Conservation (phyloP, 2,329 filamentous ascomycete species). For the Beauveria rudraprayagi region DNA sequence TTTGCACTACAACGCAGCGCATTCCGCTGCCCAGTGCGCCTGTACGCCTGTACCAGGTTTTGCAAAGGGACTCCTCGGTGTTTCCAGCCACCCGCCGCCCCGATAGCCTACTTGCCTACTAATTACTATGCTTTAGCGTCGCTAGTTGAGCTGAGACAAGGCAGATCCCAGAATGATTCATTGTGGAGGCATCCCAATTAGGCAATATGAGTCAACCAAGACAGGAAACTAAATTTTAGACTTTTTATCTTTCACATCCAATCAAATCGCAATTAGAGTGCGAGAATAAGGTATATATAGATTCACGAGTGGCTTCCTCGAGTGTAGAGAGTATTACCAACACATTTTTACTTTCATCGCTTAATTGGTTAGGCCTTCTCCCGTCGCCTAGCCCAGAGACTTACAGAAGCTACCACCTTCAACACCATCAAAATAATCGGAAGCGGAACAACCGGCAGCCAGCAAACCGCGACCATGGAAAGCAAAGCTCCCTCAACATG, state of each 20-base stretch:
- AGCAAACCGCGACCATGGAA: slow-evolving; percentile 1
- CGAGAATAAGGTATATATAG: neutral
- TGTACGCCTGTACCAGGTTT: too few relatives aligned
- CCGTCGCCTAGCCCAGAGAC: neutral
- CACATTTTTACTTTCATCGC: too few relatives aligned
- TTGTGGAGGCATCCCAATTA: slow-evolving; percentile 2
- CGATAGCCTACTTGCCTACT: neutral
- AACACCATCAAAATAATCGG: slow-evolving; percentile 6
- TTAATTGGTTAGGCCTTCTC: too few relatives aligned
- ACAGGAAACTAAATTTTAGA: neutral
- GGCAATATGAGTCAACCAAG: slow-evolving; percentile 7
- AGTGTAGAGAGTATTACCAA: neutral
- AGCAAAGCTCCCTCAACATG: slow-evolving; percentile 16
- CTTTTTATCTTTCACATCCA: neutral
- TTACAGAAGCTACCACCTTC: neutral
- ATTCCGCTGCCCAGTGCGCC: too few relatives aligned
- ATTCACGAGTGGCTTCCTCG: neutral
- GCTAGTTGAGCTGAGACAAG: neutral
- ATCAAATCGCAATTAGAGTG: neutral
- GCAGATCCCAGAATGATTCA: slow-evolving; percentile 5
- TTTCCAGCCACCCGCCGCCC: neutral
- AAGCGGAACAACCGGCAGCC: neutral
- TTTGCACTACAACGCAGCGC: too few relatives aligned
- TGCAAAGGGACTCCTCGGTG: neutral
- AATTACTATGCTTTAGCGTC: neutral